Base-by-base conservation (phyloP, 257 asterid species). In the Cynanchum wilfordii region DNA sequence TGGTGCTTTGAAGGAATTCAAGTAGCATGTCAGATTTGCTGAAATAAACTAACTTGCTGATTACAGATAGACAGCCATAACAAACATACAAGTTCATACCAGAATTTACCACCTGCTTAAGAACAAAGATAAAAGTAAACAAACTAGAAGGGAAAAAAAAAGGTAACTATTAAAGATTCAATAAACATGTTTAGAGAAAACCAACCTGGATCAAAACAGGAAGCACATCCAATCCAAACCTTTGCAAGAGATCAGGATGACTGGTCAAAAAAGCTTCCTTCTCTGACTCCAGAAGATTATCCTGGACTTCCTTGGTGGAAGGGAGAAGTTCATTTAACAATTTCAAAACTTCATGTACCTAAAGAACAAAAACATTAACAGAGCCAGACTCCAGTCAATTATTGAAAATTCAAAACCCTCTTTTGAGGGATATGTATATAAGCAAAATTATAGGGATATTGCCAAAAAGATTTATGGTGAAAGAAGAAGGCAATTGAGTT, bases 241-340 rank as follows among this genome's bases (percentile, higher is more conserved):
- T 89, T 72, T 84, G 85, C 78, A 92, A 79, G 83, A 89, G 81
- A 83, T 92, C 97, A 66, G 97, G 92, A 78, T 79, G 84, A 76
- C 77, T 82, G 80, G 83, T 75, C 64, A 95, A 86, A 84, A 90
- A 86, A 13, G 73, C 82, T 79, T 84, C 94, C 82, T 90, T 92
- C 30, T 85, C 98, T 16, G 88, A 74, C 73, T 84, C 83, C 63
- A 78, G 69, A 57, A 77, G 85, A 75, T 58, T 78, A 62, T 77
- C 88, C 81, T 82, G 85, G 73, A 85, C 96, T 65, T 78, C 71
- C 76, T 79, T 60, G 38, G 82, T 75, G 38, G 83, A 76, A 62
- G 96, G 98, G 76, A 95, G 97, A 77, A 95, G 92, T 86, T 82
- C 96, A 79, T 90, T 89, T 87, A 90, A 80, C 84, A 92, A 77